Evolutionary conservation across 163 green algal species (phyloP).

Genomic region (Volvox carteri): DNA sequence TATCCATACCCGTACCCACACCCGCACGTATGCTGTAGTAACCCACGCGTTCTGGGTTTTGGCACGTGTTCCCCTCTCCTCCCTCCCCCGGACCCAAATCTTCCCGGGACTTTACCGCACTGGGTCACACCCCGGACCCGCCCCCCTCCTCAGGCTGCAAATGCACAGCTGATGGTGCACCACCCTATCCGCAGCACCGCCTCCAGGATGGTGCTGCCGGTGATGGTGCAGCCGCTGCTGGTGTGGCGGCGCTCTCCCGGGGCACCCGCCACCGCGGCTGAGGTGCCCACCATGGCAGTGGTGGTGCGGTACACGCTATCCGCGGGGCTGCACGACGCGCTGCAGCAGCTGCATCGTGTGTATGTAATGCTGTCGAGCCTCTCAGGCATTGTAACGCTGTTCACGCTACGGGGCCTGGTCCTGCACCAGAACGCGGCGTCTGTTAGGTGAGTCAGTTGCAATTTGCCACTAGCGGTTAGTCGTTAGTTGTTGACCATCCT

Average conservation of each 20-base stretch:
- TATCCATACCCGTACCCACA: too few relatives aligned
- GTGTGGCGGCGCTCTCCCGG: conserved; percentile 26
- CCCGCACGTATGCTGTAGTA: too few relatives aligned
- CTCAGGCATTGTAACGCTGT: conserved; percentile 41
- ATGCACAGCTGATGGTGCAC: conserved; percentile 29
- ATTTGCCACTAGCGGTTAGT: too few relatives aligned
- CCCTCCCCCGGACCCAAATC: too few relatives aligned
- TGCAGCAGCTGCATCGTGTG: conserved; percentile 40
- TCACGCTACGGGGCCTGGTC: conserved; percentile 35
- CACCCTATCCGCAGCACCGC: conserved; percentile 24
- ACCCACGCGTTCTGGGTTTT: too few relatives aligned
- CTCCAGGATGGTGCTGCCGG: conserved; percentile 31
- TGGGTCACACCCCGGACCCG: too few relatives aligned
- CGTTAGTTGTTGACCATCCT: too few relatives aligned
- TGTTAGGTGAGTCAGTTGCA: conserved; percentile 32
- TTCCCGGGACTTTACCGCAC: too few relatives aligned
- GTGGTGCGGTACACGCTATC: conserved; percentile 27
- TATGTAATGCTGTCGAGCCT: conserved; percentile 33
- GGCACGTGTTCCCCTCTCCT: too few relatives aligned
- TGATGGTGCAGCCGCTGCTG: conserved; percentile 21
- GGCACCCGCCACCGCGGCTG: background rate
- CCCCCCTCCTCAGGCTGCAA: background rate
- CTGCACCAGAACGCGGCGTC: conserved; percentile 48
- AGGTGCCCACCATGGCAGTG: conserved; percentile 14
- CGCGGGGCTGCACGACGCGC: background rate